phyloP scores from a whole-genome alignment of 305 asterid genomes.

The Andrographis paniculata region DNA sequence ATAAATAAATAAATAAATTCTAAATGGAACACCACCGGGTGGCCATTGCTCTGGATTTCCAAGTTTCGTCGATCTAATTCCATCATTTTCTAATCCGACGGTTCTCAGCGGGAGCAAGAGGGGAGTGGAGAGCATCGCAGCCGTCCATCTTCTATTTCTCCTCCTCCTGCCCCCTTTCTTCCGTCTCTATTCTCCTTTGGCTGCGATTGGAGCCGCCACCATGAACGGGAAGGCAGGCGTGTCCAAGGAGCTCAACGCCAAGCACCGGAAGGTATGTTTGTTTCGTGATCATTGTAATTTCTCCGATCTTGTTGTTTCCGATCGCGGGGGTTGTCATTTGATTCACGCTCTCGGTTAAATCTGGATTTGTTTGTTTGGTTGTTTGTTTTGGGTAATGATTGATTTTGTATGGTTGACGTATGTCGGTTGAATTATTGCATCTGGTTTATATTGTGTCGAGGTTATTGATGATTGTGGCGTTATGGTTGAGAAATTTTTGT shows the following conservation, averaged over 20 bases:
- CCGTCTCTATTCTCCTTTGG: conserved; percentile 18
- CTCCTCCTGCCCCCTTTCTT: neutral
- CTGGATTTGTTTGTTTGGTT: too few species aligned
- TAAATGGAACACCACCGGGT: neutral
- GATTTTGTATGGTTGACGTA: neutral
- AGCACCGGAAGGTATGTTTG: conserved; percentile 40
- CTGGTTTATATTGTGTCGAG: neutral
- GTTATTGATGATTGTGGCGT: neutral
- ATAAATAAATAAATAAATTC: neutral
- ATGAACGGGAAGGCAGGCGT: conserved; percentile 97
- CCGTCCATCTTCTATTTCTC: conserved; percentile 19
- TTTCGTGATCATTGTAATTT: neutral
- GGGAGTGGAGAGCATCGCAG: conserved; percentile 24
- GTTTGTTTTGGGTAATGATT: neutral
- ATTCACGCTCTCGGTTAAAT: too few species aligned
- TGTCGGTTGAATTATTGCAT: neutral
- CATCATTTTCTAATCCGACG: conserved; percentile 28
- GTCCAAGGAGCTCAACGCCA: conserved; percentile 94
- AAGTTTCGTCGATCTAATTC: neutral
- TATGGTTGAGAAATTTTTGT: neutral
- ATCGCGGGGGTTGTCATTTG: neutral
- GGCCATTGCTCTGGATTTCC: neutral
- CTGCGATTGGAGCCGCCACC: conserved; percentile 20
- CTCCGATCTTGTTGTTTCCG: conserved; percentile 14
- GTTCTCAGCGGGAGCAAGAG: conserved; percentile 30